A percentile compares a stretch with the other conserved stretches of the same genome.
Conservation (phyloP, 164 flowering plant species). For the Saururus chinensis region DNA sequence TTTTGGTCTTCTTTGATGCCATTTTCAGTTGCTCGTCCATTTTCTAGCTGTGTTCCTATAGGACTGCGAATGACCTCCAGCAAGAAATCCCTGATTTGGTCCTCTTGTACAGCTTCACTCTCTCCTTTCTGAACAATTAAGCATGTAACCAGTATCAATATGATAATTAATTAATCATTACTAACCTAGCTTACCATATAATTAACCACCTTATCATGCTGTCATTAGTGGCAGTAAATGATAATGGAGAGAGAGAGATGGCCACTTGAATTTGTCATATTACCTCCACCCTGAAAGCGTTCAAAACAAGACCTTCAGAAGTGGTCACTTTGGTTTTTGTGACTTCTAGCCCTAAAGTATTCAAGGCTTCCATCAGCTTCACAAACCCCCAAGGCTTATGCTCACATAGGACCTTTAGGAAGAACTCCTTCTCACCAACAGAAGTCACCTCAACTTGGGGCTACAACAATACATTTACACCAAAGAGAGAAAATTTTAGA, state of each 20-base stretch:
- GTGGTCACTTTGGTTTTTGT: slow-evolving; percentile 66
- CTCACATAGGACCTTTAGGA: slow-evolving; percentile 68
- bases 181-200: too few relatives aligned
- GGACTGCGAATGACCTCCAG: slow-evolving; percentile 57
- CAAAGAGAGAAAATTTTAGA: too few relatives aligned
- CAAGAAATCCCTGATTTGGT: slow-evolving; percentile 64
- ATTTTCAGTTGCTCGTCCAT: slow-evolving; percentile 14
- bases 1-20: slow-evolving; percentile 9
- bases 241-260: too few relatives aligned
- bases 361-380: slow-evolving; percentile 73
- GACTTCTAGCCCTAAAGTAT: slow-evolving; percentile 70
- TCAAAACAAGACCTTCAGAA: slow-evolving; percentile 47
- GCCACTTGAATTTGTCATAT: not conserved
- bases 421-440: slow-evolving; percentile 60
- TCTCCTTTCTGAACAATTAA: slow-evolving; percentile 56
- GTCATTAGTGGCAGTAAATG: too few relatives aligned
- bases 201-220: too few relatives aligned
- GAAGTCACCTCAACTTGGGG: slow-evolving; percentile 74
- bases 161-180: not conserved
- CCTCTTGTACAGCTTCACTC: slow-evolving; percentile 62
- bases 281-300: slow-evolving; percentile 76
- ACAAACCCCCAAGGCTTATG: slow-evolving; percentile 68
- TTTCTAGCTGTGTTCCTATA: slow-evolving; percentile 25
- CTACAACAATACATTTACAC: too few relatives aligned
- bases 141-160: not conserved